phyloP scores from a whole-genome alignment of 1,284 basidiomycete genomes.

The Rhodotorula sp. region DNA sequence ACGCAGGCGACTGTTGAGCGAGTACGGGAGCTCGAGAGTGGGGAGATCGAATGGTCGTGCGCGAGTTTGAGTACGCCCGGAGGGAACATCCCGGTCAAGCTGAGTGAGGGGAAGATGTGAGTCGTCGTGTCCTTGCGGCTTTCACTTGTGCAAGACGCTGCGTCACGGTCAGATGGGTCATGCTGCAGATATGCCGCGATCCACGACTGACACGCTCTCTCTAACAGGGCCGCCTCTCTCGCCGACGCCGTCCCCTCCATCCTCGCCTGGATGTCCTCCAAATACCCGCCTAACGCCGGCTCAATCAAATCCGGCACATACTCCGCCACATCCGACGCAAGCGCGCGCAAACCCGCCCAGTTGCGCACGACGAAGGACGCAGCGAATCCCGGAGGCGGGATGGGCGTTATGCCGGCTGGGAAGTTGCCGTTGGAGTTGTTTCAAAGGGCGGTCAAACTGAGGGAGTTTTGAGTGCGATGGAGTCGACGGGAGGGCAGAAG shows the following conservation, averaged over 20 bases:
- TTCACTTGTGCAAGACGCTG: not conserved
- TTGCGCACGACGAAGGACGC: constrained; percentile 11
- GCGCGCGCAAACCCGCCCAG: constrained; percentile 9
- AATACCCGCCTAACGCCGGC: constrained; percentile 13
- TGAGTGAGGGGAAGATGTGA: constrained; percentile 34
- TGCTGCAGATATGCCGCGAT: too few species aligned
- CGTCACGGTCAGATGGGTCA: not conserved
- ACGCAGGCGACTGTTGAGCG: constrained; percentile 27
- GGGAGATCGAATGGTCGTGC: constrained; percentile 29
- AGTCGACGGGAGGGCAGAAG: not conserved
- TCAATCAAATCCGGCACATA: constrained; percentile 13
- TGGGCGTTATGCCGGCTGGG: constrained; percentile 18
- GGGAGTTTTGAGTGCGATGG: constrained; percentile 8
- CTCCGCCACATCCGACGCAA: constrained; percentile 13
- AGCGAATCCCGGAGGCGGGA: constrained; percentile 23
- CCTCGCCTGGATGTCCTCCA: constrained; percentile 23
- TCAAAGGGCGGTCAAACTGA: constrained; percentile 15
- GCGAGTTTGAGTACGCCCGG: constrained; percentile 34
- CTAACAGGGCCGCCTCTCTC: constrained; percentile 24
- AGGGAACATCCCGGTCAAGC: constrained; percentile 31
- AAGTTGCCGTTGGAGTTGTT: constrained; percentile 29
- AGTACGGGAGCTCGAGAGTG: constrained; percentile 22
- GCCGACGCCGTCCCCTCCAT: constrained; percentile 29
- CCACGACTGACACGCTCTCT: not conserved
- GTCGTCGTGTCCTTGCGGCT: not conserved